Percentiles rank a stretch among this genome's conserved stretches.
Evolutionary conservation across 768 basidiomycete genomes (phyloP).

Genomic region (Xerocomus potaroensis): DNA sequence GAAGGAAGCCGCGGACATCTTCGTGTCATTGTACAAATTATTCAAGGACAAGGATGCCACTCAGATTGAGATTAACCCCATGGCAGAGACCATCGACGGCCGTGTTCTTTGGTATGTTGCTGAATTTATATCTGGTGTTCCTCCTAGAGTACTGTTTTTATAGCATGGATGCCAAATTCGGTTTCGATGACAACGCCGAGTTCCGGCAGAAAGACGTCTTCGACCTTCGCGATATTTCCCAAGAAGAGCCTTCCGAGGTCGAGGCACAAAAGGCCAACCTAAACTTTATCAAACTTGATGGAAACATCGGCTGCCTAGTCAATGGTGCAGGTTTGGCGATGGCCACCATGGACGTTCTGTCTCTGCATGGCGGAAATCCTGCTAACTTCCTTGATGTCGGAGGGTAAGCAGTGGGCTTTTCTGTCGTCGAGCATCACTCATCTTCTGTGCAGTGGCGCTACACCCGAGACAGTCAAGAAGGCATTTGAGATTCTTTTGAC

Average conservation of each 20-base stretch:
- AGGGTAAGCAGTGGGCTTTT: conserved; percentile 49
- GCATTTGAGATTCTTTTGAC: conserved; percentile 93
- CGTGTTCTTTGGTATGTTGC: conserved; percentile 84
- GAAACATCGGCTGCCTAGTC: conserved; percentile 93
- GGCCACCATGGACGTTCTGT: conserved; percentile 99
- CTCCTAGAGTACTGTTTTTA: conserved; percentile 1
- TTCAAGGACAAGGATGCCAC: conserved; percentile 99
- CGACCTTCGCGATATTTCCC: conserved; percentile 82
- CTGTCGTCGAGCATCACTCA: neutral
- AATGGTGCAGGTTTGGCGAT: conserved; percentile 99
- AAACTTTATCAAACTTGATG: conserved; percentile 99
- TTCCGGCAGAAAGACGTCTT: conserved; percentile 95
- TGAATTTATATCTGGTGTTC: neutral
- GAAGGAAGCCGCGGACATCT: conserved; percentile 87
- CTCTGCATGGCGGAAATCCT: conserved; percentile 92
- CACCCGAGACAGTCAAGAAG: conserved; percentile 99
- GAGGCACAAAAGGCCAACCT: conserved; percentile 94
- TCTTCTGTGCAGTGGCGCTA: conserved; percentile 69
- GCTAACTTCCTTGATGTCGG: conserved; percentile 99
- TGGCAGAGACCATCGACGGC: conserved; percentile 90
- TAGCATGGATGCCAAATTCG: conserved; percentile 99
- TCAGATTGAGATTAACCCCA: conserved; percentile 98
- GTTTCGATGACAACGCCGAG: conserved; percentile 99
- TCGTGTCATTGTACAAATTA: conserved; percentile 90
- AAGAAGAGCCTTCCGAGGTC: conserved; percentile 97